Evolutionary conservation across 495 filamentous ascomycete species (phyloP).

Genomic region (Terfezia boudieri): DNA sequence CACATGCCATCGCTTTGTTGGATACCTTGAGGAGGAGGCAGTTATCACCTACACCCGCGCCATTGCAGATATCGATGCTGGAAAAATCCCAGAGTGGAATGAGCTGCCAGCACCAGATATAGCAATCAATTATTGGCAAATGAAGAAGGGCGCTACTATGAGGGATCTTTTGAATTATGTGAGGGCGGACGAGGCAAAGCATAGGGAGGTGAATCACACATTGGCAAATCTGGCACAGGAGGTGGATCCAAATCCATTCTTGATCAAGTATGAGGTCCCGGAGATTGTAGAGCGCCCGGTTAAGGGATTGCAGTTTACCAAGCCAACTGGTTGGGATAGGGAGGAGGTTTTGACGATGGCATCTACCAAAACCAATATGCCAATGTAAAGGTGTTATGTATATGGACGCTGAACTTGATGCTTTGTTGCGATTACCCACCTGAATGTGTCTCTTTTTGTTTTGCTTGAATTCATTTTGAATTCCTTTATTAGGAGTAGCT

Average conservation of each 20-base stretch:
- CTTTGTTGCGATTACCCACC: too few relatives aligned
- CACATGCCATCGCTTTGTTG: constrained; percentile 87
- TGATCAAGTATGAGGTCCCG: constrained; percentile 37
- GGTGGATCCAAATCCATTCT: not conserved
- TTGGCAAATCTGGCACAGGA: constrained; percentile 62
- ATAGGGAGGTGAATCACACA: constrained; percentile 93
- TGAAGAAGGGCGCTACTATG: constrained; percentile 75
- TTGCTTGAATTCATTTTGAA: too few relatives aligned
- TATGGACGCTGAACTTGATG: too few relatives aligned
- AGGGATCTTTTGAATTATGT: constrained; percentile 69
- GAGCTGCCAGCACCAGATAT: constrained; percentile 65
- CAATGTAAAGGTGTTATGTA: too few relatives aligned
- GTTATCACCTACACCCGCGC: constrained; percentile 83
- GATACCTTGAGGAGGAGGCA: constrained; percentile 91
- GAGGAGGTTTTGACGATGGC: constrained; percentile 33
- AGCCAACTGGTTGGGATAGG: constrained; percentile 58
- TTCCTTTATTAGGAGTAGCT: too few relatives aligned
- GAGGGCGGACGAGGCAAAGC: constrained; percentile 87
- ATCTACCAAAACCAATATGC: too few relatives aligned
- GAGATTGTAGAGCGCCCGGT: constrained; percentile 40
- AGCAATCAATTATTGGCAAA: constrained; percentile 73
- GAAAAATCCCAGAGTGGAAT: constrained; percentile 59
- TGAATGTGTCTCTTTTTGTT: too few relatives aligned
- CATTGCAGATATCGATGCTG: constrained; percentile 65
- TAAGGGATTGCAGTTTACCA: constrained; percentile 46